These are phyloP conservation scores for Pueraria montana DNA, from an alignment of 306 rosid species.

Conservation along the genomic window DNA sequence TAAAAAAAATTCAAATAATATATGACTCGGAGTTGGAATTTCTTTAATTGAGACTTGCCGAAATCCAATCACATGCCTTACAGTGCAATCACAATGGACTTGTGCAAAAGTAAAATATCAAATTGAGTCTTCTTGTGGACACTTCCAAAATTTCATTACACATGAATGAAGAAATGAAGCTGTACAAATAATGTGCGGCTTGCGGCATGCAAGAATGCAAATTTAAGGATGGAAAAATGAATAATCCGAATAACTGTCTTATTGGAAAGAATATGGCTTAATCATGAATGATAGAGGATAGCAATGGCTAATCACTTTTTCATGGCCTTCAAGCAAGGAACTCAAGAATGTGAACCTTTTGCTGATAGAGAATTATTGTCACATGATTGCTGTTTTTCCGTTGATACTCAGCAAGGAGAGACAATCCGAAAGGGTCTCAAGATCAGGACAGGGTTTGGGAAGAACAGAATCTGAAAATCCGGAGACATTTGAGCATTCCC, in stretches of 20 bases:
- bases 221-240: conserved; percentile 57
- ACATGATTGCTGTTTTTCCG: conserved; percentile 56
- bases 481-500: conserved; percentile 84
- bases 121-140: conserved; percentile 52
- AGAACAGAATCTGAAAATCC: conserved; percentile 81
- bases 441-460: conserved; percentile 84
- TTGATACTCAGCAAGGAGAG: conserved; percentile 48
- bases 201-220: conserved; percentile 67
- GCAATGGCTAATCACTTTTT: conserved; percentile 51
- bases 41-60: conserved; percentile 42
- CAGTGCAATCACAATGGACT: conserved; percentile 45
- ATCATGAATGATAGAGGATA: conserved; percentile 37
- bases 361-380: conserved; percentile 46
- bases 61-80: conserved; percentile 55
- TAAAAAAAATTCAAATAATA: no score
- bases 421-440: conserved; percentile 59
- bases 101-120: conserved; percentile 41
- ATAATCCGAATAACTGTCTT: conserved; percentile 63
- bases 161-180: conserved; percentile 88
- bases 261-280: conserved; percentile 74
- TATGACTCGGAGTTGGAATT: no score
- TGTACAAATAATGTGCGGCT: conserved; percentile 81
- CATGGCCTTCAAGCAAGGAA: conserved; percentile 39
- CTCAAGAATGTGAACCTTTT: conserved; percentile 44
- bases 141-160: conserved; percentile 95